Conservation (phyloP, 495 filamentous ascomycete species). For the Usnea hakonensis region DNA sequence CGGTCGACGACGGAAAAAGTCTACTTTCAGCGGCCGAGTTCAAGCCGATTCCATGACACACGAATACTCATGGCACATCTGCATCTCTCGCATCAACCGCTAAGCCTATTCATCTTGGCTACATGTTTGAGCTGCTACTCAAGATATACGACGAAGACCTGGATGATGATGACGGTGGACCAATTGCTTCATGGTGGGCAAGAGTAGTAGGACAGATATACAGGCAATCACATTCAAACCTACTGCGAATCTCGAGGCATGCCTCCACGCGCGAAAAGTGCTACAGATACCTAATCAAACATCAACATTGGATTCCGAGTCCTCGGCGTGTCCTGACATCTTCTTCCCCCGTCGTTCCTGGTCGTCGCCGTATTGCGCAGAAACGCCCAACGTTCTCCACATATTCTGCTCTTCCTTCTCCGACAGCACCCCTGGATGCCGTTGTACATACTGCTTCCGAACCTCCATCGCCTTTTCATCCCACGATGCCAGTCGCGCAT, state of each 20-base stretch:
- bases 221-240: neutral
- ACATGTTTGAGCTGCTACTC: neutral
- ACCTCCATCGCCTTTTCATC: slow-evolving; percentile 23
- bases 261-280: neutral
- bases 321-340: slow-evolving; percentile 24
- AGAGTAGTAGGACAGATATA: neutral
- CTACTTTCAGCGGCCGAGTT: neutral
- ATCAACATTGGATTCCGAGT: slow-evolving; percentile 9
- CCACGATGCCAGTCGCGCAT: slow-evolving; percentile 21
- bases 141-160: neutral
- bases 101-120: neutral
- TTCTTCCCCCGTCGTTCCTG: slow-evolving; percentile 22
- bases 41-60: neutral
- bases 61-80: neutral
- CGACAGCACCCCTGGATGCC: slow-evolving; percentile 22
- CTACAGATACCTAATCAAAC: slow-evolving; percentile 7
- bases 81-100: neutral
- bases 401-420: slow-evolving; percentile 22
- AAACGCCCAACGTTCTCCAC: slow-evolving; percentile 22
- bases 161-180: neutral
- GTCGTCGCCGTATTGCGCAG: slow-evolving; percentile 5
- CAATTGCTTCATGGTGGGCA: neutral
- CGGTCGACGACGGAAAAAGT: neutral
- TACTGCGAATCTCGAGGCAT: neutral
- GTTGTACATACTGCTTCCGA: slow-evolving; percentile 20